Percentiles rank a stretch among this genome's conserved stretches.
Conservation (phyloP, 2,329 filamentous ascomycete genomes). For the Microsporum audouinii region DNA sequence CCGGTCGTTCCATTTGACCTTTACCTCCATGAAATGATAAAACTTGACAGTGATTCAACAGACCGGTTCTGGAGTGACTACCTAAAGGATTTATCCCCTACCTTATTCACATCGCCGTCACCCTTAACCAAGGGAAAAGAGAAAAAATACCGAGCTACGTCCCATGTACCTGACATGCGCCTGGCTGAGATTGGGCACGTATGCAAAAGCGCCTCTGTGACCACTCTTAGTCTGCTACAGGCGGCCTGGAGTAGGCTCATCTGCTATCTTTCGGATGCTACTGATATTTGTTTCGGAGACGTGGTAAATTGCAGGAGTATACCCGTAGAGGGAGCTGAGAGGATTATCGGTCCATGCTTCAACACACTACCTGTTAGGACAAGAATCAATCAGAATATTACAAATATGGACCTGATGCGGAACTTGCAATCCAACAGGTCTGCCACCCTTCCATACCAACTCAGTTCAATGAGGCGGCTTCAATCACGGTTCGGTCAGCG, state of each 20-base stretch:
- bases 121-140: background rate
- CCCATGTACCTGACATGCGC: slow-evolving; percentile 18
- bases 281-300: slow-evolving; percentile 77
- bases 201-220: slow-evolving; percentile 45
- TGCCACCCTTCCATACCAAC: slow-evolving; percentile 55
- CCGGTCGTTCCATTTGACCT: slow-evolving; percentile 45
- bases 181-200: slow-evolving; percentile 34
- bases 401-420: slow-evolving; percentile 48
- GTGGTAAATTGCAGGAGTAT: slow-evolving; percentile 68
- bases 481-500: slow-evolving; percentile 43
- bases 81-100: slow-evolving; percentile 43
- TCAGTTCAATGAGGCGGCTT: slow-evolving; percentile 62
- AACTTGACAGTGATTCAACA: slow-evolving; percentile 37
- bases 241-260: slow-evolving; percentile 60
- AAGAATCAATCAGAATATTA: slow-evolving; percentile 37
- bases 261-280: slow-evolving; percentile 41
- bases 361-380: slow-evolving; percentile 70
- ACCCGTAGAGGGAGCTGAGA: slow-evolving; percentile 53
- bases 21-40: slow-evolving; percentile 52
- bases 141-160: slow-evolving; percentile 17
- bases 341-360: slow-evolving; percentile 79
- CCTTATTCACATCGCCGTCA: slow-evolving; percentile 13
- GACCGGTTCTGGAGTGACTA: slow-evolving; percentile 56
- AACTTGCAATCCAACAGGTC: slow-evolving; percentile 52
- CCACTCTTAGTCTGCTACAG: slow-evolving; percentile 58